Evolutionary conservation across 1,139 yeast genomes (phyloP), one percentile per base, ranked within the genome.

Genomic region (Geotrichum citri-aurantii): DNA sequence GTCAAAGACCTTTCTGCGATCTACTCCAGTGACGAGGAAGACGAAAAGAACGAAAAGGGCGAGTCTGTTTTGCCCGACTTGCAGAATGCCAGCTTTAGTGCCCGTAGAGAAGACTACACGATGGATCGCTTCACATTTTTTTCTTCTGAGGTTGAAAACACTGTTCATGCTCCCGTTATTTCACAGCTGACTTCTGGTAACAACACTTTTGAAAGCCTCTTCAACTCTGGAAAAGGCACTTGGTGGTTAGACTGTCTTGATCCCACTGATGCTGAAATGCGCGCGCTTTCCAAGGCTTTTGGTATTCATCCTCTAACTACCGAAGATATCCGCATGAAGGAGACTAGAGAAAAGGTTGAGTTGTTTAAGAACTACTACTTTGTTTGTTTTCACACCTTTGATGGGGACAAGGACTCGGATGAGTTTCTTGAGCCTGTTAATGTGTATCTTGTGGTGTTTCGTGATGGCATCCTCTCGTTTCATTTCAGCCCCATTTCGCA

Each of bases 251-350:
- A 93, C 72, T 89, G 95, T 33, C 77, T 88, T 60, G 87, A 91
- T 67, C 99, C 99, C 2, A 88, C 96, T 0, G 98, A 92, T 67
- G 95, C 88, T 63, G 99, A 93, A 71, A 91, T 93, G 96, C 90
- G 89, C 69, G 92, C 88, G 0, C 68, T 93, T n/a, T 84, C 96
- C 26, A 90, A 91, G 67, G 87, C 97, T 0, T 93, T 93, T 73
- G 96, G 96, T 0, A 90, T 92, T 63, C 98, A 92, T 72, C 98
- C 98, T 0, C 80, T 92, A 69, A 93, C 99, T 0, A 88, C 97
- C 0, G 99, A 93, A 70, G 99, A 93, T 76, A 92, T 93, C 58
- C 88, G 89, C 63, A 77, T 90, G 48, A 97, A 96, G 10, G 99
- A 93, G 69, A 85, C 96, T 1, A 82, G 98, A 62, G 99, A 93